Conservation (phyloP, 805 yeast species). For the Kluyveromyces siamensis region DNA sequence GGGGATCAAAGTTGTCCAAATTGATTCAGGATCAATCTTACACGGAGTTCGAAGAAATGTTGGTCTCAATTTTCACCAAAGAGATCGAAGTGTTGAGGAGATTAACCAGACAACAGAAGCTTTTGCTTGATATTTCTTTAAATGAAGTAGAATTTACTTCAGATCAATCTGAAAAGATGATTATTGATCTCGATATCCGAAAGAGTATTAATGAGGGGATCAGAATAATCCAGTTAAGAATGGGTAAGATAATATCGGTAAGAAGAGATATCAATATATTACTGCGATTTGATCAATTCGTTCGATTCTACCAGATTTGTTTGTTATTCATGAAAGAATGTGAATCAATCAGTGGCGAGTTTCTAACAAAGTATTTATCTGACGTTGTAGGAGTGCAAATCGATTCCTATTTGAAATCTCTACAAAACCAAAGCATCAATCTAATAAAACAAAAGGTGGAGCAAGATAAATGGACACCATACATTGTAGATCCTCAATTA, state of each 20-base stretch:
- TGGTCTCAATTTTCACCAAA: constrained; percentile 48
- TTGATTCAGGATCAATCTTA: constrained; percentile 60
- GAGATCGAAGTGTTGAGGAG: constrained; percentile 68
- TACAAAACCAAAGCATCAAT: constrained; percentile 44
- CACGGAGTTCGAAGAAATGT: constrained; percentile 65
- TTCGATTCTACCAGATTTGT: constrained; percentile 56
- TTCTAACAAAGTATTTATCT: constrained; percentile 48
- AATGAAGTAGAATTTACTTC: constrained; percentile 31
- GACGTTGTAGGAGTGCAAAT: constrained; percentile 62
- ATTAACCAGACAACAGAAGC: constrained; percentile 68
- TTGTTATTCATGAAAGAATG: constrained; percentile 71
- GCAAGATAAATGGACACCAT: constrained; percentile 74
- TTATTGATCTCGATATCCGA: constrained; percentile 60
- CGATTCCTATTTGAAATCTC: constrained; percentile 45
- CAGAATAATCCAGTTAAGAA: constrained; percentile 61
- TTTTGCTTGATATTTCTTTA: constrained; percentile 62
- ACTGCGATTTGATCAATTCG: constrained; percentile 49
- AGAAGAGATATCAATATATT: constrained; percentile 63
- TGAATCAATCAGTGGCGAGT: constrained; percentile 69
- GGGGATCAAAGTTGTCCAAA: constrained; percentile 34
- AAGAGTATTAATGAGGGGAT: constrained; percentile 58
- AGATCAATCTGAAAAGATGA: constrained; percentile 25
- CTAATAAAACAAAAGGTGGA: constrained; percentile 44
- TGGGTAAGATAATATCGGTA: constrained; percentile 69
- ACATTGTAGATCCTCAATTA: constrained; percentile 38